Base-by-base conservation (phyloP, 495 filamentous ascomycete species). In the Margaritispora aquatica region DNA sequence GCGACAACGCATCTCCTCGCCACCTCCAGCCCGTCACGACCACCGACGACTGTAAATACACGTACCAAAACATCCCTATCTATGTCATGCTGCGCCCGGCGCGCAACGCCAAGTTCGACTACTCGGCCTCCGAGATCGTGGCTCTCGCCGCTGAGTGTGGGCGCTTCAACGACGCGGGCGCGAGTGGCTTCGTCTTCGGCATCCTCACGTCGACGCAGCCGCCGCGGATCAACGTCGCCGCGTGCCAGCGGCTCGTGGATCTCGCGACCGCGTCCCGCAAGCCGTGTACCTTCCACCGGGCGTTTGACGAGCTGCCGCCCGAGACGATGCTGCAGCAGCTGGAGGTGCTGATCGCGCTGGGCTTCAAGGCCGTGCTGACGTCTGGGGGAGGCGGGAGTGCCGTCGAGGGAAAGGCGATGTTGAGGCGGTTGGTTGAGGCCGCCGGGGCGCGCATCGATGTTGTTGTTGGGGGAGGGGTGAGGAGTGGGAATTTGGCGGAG, bases 211-310 rank as follows among this genome's bases (percentile, higher is more conserved):
- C 80, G 8, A 59, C 59, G 4, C n/a, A 55, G 0, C 20, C 69
- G 8, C 36, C 57, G 0, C 10, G 21, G 7, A 66, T 83, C 7
- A 75, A 83, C 55, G 55, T 63, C 5, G 50, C 53, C 4, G 62
- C 68, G 24, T 77, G 75, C 48, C 66, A 62, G 52, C 64, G 69
- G 31, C 65, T 83, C 41, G 72, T 81, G 1, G 34, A 52, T 34
- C 17, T 58, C 70, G 17, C 38, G 7, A 3, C 3, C 7, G 78
- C 79, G 0, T 62, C 55, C 1, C 71, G 73, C 0, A 63, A 67
- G 10, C 74, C 75, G 4, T 83, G 78, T 63, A 83, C 79, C 15
- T 83, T 83, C 51, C 79, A 81, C 59, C 73, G 78, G 17, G 79
- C 79, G 1, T 79, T 83, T 67, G 79, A 82, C 59, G 61, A 68